Base-by-base conservation (phyloP, 805 yeast genomes). In the Hanseniaspora pseudoguilliermondii region DNA sequence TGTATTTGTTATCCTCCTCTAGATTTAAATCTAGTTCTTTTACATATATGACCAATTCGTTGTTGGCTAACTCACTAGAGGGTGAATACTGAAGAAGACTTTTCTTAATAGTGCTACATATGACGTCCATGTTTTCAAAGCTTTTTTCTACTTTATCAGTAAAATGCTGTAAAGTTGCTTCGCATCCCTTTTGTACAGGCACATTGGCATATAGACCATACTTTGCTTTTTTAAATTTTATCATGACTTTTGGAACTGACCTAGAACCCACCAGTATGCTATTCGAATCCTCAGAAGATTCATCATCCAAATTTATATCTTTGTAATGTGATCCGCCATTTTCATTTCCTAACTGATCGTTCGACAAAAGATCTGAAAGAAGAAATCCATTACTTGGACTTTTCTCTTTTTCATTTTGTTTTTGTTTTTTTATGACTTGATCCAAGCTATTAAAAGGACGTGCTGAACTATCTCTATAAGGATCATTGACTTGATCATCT, bases 1-100 rank as follows among this genome's bases (percentile, higher is more conserved):
- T 67, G 55, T 66, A 68, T 11, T 61, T 55, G 54, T 69, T 69
- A 54, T 69, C 72, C 51, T 69, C 72, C 49, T 63, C 63, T 11
- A 68, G 55, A 2, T 59, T 59, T n/a, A 69, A 43, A 54, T 67
- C 69, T 23, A 69, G 58, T n/a, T 61, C 59, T 10, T 65, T 66
- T 13, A 67, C 57, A 2, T 58, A 61, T 6, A 69, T 39, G 11
- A 61, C 9, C 6, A 69, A 58, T 54, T 69, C 72, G 40, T 64
- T 66, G 15, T 40, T 46, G 13, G 51, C 47, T 9, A 56, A 40
- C 16, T 50, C 47, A 3, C 43, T 51, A 4, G 46, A 40, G 1
- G 55, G 54, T 18, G 40, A 16, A 18, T 38, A 46, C 21, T 39
- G n/a, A 8, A 27, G 50, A 15, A 53, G 21, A 36, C 50, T 46